Base-by-base conservation (phyloP, 441 rosid genomes). In the Bruguiera hainesii region DNA sequence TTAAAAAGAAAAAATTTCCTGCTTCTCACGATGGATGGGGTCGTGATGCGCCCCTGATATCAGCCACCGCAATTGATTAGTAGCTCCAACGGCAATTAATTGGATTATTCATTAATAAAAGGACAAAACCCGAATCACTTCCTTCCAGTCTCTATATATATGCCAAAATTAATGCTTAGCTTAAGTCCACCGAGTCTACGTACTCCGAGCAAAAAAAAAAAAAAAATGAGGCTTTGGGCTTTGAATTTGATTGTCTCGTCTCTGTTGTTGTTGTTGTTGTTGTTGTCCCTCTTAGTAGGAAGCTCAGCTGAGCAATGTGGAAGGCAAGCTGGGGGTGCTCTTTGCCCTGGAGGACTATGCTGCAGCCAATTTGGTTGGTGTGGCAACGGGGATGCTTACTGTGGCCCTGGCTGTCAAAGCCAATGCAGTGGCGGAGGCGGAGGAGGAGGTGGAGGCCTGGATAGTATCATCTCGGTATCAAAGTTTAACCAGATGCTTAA, bases 331-430 rank as follows among this genome's bases (percentile, higher is more conserved):
- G 82, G 84, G 8, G 86, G 82, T 58, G 78, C 83, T 9, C 57
- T 71, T 7, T 87, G 87, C 55, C 82, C 87, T 5, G 77, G 74
- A 61, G 83, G 81, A 58, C 68, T 56, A 15, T 85, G 90, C 70
- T 88, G 90, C 72, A 88, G 93, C 51, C 23, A 70, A 71, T 77
- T 1, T 19, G 87, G 90, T 30, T 85, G 82, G 78, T 87, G 89
- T 49, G 90, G 88, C 20, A 0, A 52, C 49, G 77, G 83, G 0
- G 63, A 59, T 28, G 53, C 30, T 0, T 81, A 84, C 60, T 85
- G 89, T 64, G 74, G 73, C 15, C 2, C 15, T 2, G 87, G 80
- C 55, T 85, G 91, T 78, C 85, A 84, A 65, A 87, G 89, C 62
- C 83, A 83, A 66, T 87, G 91, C 49, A 57, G 61, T 26, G 55